phyloP scores from a whole-genome alignment of 2,329 filamentous ascomycete species.

The Paecilomyces sp. region DNA sequence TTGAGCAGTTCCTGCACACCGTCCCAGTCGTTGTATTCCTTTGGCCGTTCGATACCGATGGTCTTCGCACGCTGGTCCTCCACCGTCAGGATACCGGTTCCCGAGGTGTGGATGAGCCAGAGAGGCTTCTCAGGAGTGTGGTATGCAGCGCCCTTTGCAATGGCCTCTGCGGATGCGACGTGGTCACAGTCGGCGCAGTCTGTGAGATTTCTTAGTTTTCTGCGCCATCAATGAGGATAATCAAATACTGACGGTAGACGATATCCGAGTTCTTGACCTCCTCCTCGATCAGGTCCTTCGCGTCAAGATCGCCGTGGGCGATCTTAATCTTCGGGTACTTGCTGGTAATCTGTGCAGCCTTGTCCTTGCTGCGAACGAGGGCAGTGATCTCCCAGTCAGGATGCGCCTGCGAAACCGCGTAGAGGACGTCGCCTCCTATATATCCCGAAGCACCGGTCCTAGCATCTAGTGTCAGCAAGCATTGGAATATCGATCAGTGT shows the following conservation, averaged over 20 bases:
- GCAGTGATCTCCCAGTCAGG: constrained; percentile 41
- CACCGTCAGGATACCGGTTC: constrained; percentile 35
- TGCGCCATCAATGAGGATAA: neutral
- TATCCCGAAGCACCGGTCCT: constrained; percentile 48
- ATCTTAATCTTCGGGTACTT: constrained; percentile 35
- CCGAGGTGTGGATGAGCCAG: constrained; percentile 40
- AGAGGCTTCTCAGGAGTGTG: constrained; percentile 28
- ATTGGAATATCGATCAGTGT: constrained; percentile 12
- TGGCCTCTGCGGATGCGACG: constrained; percentile 32
- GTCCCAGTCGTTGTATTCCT: constrained; percentile 42
- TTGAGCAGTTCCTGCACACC: constrained; percentile 33
- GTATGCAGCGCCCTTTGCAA: constrained; percentile 31
- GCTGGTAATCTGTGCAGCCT: constrained; percentile 31
- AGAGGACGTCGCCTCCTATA: constrained; percentile 48
- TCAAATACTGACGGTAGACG: constrained; percentile 32
- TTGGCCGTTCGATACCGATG: constrained; percentile 34
- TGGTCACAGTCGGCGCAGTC: constrained; percentile 39
- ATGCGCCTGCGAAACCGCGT: constrained; percentile 37
- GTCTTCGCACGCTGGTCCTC: constrained; percentile 33
- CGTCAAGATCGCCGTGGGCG: constrained; percentile 38
- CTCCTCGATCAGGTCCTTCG: constrained; percentile 30
- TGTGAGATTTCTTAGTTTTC: constrained; percentile 8
- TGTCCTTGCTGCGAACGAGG: constrained; percentile 38
- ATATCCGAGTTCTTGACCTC: constrained; percentile 42
- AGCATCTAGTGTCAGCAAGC: neutral